Base-by-base conservation (phyloP, 2,329 filamentous ascomycete species). In the Diaporthe destruens region DNA sequence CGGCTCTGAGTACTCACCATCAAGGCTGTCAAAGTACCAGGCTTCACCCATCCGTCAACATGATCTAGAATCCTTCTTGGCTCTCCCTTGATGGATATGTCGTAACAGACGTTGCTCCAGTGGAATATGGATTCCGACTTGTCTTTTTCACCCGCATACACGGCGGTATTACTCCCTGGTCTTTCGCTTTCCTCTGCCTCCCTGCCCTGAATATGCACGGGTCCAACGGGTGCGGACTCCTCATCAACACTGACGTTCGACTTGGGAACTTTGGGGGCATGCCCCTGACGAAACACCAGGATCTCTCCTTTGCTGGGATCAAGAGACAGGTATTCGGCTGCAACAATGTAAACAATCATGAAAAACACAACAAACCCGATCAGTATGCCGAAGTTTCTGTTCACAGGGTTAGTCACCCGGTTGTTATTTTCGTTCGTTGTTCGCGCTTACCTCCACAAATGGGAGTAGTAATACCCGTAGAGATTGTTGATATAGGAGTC, bases 251-350 rank as follows among this genome's bases (percentile, higher is more conserved):
- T 87, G 76, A 90, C 91, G 80, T 85, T 90, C 83, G 88, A 88
- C 81, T 85, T 88, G 81, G 85, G 88, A 81, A 79, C 85, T 76
- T 83, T 88, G 5, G 89, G 87, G 79, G 88, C 87, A 79, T 92
- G 85, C 20, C 92, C 91, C 66, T 91, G 89, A 72, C 90, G 91
- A 85, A 94, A 95, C 39, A 94, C 87, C 8, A 95, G 84, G 18
- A 94, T 91, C 78, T 95, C 93, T 70, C 92, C 92, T 85, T 93
- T 94, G 44, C 91, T 93, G 80, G 92, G 92, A 80, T 87, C 86
- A 78, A 87, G 87, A 0, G 90, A 89, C 20, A 92, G 90, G 49
- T 88, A 87, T 80, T 94, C 92, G 8, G 90, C 89, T 1, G 88
- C 85, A n/a, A 89, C 71, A 75, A 95, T 86, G 81, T 94, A 93